phyloP scores from a whole-genome alignment of 75 land plant genomes.

The Sequoia sempervirens region DNA sequence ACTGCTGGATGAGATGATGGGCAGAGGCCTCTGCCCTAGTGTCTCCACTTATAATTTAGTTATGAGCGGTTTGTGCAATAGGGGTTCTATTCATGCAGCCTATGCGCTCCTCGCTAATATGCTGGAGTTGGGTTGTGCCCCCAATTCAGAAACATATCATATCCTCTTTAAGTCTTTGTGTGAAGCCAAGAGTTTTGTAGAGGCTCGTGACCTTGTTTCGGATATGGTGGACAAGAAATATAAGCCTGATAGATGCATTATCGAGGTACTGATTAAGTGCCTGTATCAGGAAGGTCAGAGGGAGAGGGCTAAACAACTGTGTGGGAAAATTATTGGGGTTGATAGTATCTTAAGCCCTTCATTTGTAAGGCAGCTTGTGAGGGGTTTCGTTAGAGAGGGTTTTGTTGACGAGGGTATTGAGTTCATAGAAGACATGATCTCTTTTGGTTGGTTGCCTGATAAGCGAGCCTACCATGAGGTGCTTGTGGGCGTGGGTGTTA shows the following conservation, averaged over 20 bases:
- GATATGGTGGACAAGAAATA: background rate
- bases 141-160: conserved; percentile 2
- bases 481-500: conserved; percentile 35
- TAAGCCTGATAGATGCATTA: background rate
- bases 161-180: background rate
- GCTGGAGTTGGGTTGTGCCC: background rate
- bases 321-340: background rate
- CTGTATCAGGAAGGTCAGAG: background rate
- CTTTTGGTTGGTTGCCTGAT: conserved; percentile 22
- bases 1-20: conserved; percentile 4
- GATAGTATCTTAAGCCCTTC: background rate
- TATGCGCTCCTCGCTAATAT: background rate
- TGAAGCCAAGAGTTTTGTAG: background rate
- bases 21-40: background rate
- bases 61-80: background rate
- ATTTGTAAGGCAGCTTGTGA: background rate
- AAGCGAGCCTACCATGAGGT: conserved; percentile 26
- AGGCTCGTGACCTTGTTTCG: conserved; percentile 3
- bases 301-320: conserved; percentile 3
- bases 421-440: conserved; percentile 22
- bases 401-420: conserved; percentile 25
- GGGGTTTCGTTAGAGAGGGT: conserved; percentile 13
- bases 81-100: background rate
- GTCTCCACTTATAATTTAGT: background rate
- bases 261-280: background rate